Evolutionary conservation across 306 rosid species (phyloP), one percentile per base, ranked within the genome.

Genomic region (Sicyos edulis): DNA sequence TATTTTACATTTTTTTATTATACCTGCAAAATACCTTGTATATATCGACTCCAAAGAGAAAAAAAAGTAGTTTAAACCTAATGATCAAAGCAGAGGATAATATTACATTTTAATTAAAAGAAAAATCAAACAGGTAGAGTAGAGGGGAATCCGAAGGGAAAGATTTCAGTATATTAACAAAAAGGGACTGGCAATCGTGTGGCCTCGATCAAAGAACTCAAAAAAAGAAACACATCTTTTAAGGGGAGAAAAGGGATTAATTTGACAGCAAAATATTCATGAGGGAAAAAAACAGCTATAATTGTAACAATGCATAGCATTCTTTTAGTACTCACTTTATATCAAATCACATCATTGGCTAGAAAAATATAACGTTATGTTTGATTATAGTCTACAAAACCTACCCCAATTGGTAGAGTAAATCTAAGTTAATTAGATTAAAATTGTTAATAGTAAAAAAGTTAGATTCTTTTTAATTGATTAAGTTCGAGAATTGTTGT

Each of bases 181-280:
- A 44, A 1, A 44, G 29, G 29, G 3, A 45, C 1, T 22, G 29
- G 14, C 71, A 19, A 59, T 42, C 71, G 71, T 65, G 71, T 10
- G 54, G 54, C 32, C 17, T 44, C 34, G 71, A 2, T 15, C 32
- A 66, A 66, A 45, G 72, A 45, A 51, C 10, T 45, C 19, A 44
- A 65, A 6, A 40, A 10, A 64, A 32, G 49, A 44, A 45, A 45
- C 53, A 45, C 71, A 66, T 45, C 71, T 42, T 66, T 66, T 66
- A 19, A 66, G 19, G 37, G 22, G 42, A 42, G 42, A 65, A 42
- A 65, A 12, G 32, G 52, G 15, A 17, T 58, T 37, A 40, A 40
- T 64, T 40, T 40, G 70, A 61, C 47, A 20, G 71, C 0, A 10
- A 17, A 65, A 63, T 26, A 26, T 32, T 32, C 37, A 32, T 32